phyloP scores from a whole-genome alignment of 495 filamentous ascomycete species.

The Talaromyces proteolyticus region DNA sequence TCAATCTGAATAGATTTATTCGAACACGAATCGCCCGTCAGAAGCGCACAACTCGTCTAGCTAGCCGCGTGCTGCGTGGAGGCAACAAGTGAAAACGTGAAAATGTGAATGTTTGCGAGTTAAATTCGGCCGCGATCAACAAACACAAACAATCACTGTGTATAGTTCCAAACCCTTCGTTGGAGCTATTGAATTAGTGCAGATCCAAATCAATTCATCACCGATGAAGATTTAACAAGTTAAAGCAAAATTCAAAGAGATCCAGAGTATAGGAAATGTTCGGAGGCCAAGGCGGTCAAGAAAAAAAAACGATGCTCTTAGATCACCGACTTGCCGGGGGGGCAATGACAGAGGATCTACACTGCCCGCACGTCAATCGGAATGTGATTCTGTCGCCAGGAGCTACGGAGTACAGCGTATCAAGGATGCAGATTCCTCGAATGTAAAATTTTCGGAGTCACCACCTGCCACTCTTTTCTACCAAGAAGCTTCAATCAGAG shows the following conservation, averaged over 20 bases:
- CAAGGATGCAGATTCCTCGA: not conserved
- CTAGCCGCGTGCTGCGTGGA: no score
- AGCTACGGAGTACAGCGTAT: no score
- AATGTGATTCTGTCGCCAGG: no score
- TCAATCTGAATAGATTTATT: not conserved
- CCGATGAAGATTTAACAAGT: not conserved
- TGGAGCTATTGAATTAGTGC: no score
- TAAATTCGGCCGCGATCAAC: no score
- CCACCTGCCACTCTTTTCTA: not conserved
- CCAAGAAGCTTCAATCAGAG: not conserved
- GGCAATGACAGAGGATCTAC: not conserved
- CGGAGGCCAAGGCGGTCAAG: not conserved
- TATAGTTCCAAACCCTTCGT: no score
- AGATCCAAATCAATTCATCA: not conserved
- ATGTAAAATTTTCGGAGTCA: not conserved
- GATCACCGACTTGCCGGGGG: not conserved
- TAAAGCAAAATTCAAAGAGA: not conserved
- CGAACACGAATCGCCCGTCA: not conserved
- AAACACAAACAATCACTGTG: no score
- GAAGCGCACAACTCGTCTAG: not conserved
- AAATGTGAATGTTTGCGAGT: not conserved
- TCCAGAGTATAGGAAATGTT: not conserved
- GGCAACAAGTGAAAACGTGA: not conserved
- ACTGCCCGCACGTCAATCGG: not conserved
- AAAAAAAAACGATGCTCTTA: not conserved